These are phyloP conservation scores for Amanita pseudoporphyria DNA, from an alignment of 768 basidiomycete species.

Conservation along the genomic window DNA sequence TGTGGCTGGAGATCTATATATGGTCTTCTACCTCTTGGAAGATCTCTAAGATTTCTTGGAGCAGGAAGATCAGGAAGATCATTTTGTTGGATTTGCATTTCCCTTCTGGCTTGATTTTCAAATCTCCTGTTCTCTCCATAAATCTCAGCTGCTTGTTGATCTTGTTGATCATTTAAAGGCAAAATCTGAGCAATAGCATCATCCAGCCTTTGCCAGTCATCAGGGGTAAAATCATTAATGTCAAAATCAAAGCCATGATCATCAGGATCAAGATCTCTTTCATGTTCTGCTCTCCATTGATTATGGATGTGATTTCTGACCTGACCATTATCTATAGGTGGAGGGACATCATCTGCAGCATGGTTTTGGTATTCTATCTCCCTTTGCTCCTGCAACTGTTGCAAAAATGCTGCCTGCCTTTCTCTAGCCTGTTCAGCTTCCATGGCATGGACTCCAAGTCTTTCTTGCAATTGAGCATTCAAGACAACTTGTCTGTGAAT, in stretches of 20 bases:
- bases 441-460: not conserved
- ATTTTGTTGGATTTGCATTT: not conserved
- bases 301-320: not conserved
- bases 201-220: too few relatives aligned
- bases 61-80: conserved; percentile 1
- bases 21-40: too few relatives aligned
- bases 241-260: too few relatives aligned
- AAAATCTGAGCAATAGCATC: too few relatives aligned
- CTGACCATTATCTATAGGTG: too few relatives aligned
- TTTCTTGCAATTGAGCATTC: not conserved
- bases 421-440: not conserved
- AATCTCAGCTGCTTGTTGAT: too few relatives aligned
- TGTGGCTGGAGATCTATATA: too few relatives aligned
- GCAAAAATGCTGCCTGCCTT: not conserved
- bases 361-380: not conserved
- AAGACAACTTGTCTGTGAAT: not conserved
- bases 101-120: not conserved
- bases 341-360: not conserved
- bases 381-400: not conserved
- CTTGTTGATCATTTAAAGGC: too few relatives aligned
- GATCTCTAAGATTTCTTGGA: too few relatives aligned
- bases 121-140: too few relatives aligned
- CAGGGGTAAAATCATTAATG: not conserved
- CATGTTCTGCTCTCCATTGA: too few relatives aligned
- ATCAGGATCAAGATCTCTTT: too few relatives aligned